Evolutionary conservation across 116 monocot species (phyloP).

Genomic region (Papilionanthe hybrid): DNA sequence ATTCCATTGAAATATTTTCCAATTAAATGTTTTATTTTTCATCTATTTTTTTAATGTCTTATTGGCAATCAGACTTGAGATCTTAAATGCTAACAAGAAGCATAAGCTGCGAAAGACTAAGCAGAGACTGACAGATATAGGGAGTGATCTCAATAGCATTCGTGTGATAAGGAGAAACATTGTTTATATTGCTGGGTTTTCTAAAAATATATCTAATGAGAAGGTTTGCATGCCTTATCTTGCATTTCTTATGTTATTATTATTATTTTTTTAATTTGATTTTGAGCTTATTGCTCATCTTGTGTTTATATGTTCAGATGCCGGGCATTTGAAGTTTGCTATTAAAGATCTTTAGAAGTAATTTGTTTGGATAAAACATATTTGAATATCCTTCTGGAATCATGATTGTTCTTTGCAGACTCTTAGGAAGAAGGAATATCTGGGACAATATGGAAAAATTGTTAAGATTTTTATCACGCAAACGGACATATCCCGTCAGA

Average conservation of each 20-base stretch:
- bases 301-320: not conserved
- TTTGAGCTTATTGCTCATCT: not conserved
- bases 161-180: conserved; percentile 46
- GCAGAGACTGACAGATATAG: conserved; percentile 6
- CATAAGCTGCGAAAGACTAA: conserved; percentile 27
- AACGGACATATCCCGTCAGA: conserved; percentile 8
- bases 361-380: conserved; percentile 7
- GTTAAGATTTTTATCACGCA: conserved; percentile 17
- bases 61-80: conserved; percentile 5
- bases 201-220: conserved; percentile 34
- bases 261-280: not conserved
- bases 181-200: conserved; percentile 43
- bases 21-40: not conserved
- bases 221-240: conserved; percentile 19
- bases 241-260: not conserved
- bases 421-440: conserved; percentile 24
- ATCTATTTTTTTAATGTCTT: not conserved
- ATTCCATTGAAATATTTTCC: not conserved
- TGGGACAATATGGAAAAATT: conserved; percentile 39
- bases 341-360: not conserved
- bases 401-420: conserved; percentile 16
- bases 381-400: not conserved
- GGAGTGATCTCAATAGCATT: conserved; percentile 11
- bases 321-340: not conserved
- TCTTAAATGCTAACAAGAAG: conserved; percentile 25